phyloP scores from a whole-genome alignment of 768 basidiomycete species.

The Collybiopsis luxurians region DNA sequence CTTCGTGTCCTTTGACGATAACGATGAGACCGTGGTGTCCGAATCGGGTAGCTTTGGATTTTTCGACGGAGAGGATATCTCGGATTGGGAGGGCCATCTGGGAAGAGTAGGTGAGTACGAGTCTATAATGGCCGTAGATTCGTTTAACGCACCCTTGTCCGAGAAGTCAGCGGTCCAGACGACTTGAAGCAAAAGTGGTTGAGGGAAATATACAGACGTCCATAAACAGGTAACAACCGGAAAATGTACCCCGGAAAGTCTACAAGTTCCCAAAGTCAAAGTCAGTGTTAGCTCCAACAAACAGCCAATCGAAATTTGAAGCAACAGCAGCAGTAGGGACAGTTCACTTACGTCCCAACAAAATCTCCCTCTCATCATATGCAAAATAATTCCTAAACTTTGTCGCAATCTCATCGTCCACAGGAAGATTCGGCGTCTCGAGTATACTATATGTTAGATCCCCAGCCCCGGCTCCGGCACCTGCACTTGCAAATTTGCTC shows the following conservation, averaged over 20 bases:
- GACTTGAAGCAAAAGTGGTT: conserved; percentile 96
- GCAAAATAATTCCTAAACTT: conserved; percentile 85
- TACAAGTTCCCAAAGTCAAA: conserved; percentile 34
- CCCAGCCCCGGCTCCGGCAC: too few species aligned
- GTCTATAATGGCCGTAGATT: too few species aligned
- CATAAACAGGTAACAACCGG: conserved; percentile 85
- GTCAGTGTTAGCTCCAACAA: neutral
- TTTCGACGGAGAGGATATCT: conserved; percentile 83
- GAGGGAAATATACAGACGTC: conserved; percentile 86
- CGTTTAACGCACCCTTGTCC: conserved; percentile 65
- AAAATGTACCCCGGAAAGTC: conserved; percentile 91
- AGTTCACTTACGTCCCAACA: conserved; percentile 78
- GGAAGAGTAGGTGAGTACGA: neutral
- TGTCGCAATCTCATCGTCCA: conserved; percentile 63
- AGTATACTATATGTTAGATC: conserved; percentile 81
- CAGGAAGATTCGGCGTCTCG: conserved; percentile 62
- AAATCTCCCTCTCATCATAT: conserved; percentile 80
- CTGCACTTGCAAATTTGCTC: conserved; percentile 23
- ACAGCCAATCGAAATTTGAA: too few species aligned
- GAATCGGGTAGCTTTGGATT: conserved; percentile 83
- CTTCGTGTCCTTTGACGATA: conserved; percentile 94
- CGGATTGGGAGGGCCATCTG: conserved; percentile 95
- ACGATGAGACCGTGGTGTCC: conserved; percentile 88
- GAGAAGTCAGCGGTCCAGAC: conserved; percentile 70
- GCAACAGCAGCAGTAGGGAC: neutral